These are phyloP conservation scores for Paracoccidioides brasiliensis DNA, from an alignment of 2,329 filamentous ascomycete species.

Conservation along the genomic window DNA sequence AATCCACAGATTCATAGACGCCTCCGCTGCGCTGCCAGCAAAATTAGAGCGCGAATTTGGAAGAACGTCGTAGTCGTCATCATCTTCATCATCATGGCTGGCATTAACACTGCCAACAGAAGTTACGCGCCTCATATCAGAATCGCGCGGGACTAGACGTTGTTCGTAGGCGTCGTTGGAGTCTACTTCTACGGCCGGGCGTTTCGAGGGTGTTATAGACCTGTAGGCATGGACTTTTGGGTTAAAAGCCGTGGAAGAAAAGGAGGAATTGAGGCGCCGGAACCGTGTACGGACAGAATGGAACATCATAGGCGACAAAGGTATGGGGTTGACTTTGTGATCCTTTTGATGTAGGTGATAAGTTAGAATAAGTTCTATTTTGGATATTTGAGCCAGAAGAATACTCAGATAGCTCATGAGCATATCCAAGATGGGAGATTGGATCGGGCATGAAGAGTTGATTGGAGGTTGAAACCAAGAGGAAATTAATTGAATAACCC, in stretches of 20 bases:
- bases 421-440: neutral
- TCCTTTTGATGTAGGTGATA: neutral
- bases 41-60: neutral
- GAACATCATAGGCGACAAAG: constrained; percentile 2
- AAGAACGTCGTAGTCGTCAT: neutral
- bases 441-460: neutral
- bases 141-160: neutral
- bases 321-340: neutral
- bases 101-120: neutral
- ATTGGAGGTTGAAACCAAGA: constrained; percentile 14
- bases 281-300: constrained; percentile 30
- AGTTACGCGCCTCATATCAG: neutral
- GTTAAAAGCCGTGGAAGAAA: neutral
- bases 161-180: neutral
- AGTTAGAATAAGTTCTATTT: neutral
- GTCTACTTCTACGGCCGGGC: neutral
- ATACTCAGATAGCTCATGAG: neutral
- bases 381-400: no score
- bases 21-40: neutral
- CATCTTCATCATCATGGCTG: neutral
- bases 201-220: neutral
- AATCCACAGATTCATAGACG: neutral
- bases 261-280: constrained; percentile 13
- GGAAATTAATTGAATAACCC: neutral
- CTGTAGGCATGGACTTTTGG: neutral